Evolutionary conservation across 106 monocot genomes (phyloP).

Genomic region (Platanthera guangdongensis): DNA sequence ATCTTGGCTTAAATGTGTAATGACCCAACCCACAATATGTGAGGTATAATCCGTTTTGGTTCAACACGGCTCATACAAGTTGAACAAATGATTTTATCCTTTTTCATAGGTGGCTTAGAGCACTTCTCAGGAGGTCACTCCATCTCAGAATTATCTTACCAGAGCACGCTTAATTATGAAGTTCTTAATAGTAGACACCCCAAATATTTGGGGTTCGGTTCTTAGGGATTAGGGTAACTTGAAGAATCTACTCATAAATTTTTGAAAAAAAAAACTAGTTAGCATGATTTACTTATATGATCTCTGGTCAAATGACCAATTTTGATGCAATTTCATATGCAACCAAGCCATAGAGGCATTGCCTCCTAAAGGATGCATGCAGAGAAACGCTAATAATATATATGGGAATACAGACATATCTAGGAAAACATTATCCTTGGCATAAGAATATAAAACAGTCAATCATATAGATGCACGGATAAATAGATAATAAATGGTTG

Average conservation of each 20-base stretch:
- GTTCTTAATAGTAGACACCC: too few species aligned
- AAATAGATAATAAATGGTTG: neutral
- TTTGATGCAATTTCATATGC: neutral
- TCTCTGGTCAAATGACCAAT: neutral
- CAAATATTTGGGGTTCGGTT: too few species aligned
- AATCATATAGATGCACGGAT: neutral
- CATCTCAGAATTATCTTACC: too few species aligned
- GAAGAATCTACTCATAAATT: neutral
- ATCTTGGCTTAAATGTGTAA: too few species aligned
- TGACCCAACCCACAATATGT: too few species aligned
- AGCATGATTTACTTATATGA: neutral
- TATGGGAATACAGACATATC: neutral
- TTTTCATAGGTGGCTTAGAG: too few species aligned
- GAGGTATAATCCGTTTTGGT: too few species aligned
- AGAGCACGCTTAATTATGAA: too few species aligned
- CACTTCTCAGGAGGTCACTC: too few species aligned
- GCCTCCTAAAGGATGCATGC: neutral
- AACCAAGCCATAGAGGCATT: neutral
- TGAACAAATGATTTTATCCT: too few species aligned
- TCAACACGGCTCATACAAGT: too few species aligned
- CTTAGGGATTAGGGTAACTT: neutral
- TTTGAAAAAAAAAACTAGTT: neutral
- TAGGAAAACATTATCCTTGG: neutral
- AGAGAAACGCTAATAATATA: neutral
- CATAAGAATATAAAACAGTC: neutral